Conservation (phyloP, 2,329 filamentous ascomycete genomes). For the Anthostomella pinea region DNA sequence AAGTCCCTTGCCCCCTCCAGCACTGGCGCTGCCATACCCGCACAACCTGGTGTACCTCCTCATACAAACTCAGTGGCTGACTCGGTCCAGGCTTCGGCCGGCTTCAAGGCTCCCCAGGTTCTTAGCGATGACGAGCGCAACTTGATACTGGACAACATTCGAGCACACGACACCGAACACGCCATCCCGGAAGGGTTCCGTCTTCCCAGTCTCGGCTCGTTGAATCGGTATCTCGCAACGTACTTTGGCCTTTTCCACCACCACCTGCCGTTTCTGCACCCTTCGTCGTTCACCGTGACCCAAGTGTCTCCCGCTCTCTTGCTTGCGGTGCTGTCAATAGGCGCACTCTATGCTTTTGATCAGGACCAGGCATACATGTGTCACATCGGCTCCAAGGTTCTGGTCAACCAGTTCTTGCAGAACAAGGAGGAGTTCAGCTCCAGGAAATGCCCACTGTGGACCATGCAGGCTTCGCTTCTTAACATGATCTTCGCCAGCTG, state of each 20-base stretch:
- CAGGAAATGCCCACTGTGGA: slow-evolving; percentile 94
- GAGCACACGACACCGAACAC: slow-evolving; percentile 73
- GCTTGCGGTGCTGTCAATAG: slow-evolving; percentile 88
- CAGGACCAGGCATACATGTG: slow-evolving; percentile 96
- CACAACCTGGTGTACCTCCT: slow-evolving; percentile 3
- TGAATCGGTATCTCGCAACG: slow-evolving; percentile 91
- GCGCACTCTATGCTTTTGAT: slow-evolving; percentile 93
- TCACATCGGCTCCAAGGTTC: slow-evolving; percentile 94
- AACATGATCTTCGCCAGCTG: slow-evolving; percentile 99
- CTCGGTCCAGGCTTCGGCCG: slow-evolving; percentile 65
- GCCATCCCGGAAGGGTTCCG: slow-evolving; percentile 87
- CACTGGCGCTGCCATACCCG: slow-evolving; percentile 49
- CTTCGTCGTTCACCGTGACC: slow-evolving; percentile 81
- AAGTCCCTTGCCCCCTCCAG: slow-evolving; percentile 68
- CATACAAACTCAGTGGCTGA: slow-evolving; percentile 64
- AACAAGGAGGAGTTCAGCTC: slow-evolving; percentile 99
- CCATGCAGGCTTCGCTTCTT: slow-evolving; percentile 92
- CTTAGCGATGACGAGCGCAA: slow-evolving; percentile 81
- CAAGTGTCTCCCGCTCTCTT: slow-evolving; percentile 78
- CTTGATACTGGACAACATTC: slow-evolving; percentile 82
- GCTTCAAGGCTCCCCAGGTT: slow-evolving; percentile 74
- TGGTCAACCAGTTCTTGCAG: slow-evolving; percentile 94
- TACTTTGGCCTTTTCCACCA: slow-evolving; percentile 98
- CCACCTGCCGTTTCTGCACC: slow-evolving; percentile 92
- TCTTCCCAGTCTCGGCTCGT: slow-evolving; percentile 71